Percentiles rank a stretch among this genome's conserved stretches.
Conservation (phyloP, 148 eudicot species). For the Talinum fruticosum region DNA sequence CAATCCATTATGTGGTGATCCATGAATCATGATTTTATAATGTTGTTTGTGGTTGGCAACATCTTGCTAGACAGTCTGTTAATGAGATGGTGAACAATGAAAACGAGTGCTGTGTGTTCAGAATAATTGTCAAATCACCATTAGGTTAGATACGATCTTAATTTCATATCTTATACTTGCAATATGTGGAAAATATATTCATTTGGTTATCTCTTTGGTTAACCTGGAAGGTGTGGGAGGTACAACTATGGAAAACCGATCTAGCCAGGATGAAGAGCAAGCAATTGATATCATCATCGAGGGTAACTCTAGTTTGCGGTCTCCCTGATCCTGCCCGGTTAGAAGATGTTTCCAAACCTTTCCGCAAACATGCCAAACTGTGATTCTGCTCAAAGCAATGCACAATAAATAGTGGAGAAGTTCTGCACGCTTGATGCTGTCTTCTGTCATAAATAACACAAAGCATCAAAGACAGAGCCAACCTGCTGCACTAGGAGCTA, state of each 20-base stretch:
- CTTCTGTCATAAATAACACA: not conserved
- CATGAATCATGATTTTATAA: not conserved
- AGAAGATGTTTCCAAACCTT: constrained; percentile 30
- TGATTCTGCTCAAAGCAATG: constrained; percentile 10
- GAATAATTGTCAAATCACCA: not conserved
- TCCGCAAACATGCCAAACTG: constrained; percentile 50
- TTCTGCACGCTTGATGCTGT: not conserved
- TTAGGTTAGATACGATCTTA: no score
- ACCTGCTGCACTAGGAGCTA: not conserved
- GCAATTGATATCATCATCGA: constrained; percentile 47
- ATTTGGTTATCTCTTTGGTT: not conserved
- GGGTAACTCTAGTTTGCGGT: constrained; percentile 58
- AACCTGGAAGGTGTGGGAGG: constrained; percentile 61
- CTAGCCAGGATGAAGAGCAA: constrained; percentile 26
- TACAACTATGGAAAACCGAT: constrained; percentile 45
- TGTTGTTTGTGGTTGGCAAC: not conserved
- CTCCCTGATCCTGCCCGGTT: constrained; percentile 49
- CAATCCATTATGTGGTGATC: not conserved
- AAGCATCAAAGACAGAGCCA: not conserved
- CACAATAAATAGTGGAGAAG: not conserved
- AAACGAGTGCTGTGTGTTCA: not conserved
- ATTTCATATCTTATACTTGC: not conserved
- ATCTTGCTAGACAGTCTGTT: not conserved
- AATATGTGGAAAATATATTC: not conserved
- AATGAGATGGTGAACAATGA: not conserved